Percentiles rank a stretch among this genome's conserved stretches.
phyloP scores from a whole-genome alignment of 257 asterid species.

The Solanum gandarillasii region DNA sequence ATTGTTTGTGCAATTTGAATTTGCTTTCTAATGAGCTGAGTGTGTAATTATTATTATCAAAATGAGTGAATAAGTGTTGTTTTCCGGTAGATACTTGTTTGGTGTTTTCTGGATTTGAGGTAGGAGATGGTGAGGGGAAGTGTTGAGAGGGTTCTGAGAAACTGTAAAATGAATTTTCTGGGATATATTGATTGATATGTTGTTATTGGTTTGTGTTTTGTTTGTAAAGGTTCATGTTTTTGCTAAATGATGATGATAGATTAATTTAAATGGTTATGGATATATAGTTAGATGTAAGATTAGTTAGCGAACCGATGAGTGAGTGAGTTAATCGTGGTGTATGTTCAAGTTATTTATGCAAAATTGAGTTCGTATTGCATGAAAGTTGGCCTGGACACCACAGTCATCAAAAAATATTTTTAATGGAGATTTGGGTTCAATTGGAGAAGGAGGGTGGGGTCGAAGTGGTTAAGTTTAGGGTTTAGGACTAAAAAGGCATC shows the following conservation, averaged over 20 bases:
- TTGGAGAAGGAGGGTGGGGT: background rate
- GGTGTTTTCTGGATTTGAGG: background rate
- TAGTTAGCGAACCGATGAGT: background rate
- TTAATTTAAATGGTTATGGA: background rate
- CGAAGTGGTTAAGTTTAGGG: too few species aligned
- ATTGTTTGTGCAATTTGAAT: background rate
- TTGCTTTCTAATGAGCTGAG: background rate
- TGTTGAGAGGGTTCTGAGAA: background rate
- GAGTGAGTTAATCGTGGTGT: too few species aligned
- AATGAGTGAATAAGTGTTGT: background rate
- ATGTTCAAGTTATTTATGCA: too few species aligned
- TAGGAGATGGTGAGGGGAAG: background rate
- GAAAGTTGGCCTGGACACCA: background rate
- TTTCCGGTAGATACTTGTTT: too few species aligned
- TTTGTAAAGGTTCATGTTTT: background rate
- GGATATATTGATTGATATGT: background rate
- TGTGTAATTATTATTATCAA: background rate
- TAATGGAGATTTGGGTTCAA: background rate
- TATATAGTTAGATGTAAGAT: background rate
- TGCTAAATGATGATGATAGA: background rate
- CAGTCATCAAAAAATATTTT: background rate
- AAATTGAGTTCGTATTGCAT: background rate
- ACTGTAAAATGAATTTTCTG: background rate
- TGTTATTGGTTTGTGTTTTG: background rate
- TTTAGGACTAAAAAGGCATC: too few species aligned